A percentile compares a stretch with the other conserved stretches of the same genome.
phyloP scores from a whole-genome alignment of 345 rosid genomes.

The Eucalyptus brandiana region DNA sequence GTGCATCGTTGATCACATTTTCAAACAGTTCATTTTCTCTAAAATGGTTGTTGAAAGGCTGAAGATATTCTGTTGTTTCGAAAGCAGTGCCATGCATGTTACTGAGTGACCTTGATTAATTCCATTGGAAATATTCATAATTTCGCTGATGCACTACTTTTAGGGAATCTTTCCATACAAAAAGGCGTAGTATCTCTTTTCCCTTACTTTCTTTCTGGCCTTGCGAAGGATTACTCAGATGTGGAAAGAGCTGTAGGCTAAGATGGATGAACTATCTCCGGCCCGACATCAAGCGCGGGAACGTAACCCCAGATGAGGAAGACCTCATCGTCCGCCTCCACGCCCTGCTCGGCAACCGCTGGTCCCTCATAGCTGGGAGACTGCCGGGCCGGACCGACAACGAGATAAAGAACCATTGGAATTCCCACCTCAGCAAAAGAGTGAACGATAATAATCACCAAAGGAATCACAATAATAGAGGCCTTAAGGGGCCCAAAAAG shows the following conservation, averaged over 20 bases:
- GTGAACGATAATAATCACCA: constrained; percentile 3
- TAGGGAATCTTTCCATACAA: not conserved
- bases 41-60: not conserved
- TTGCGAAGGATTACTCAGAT: constrained; percentile 34
- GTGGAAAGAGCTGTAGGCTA: constrained; percentile 59
- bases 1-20: not conserved
- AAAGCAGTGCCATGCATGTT: not conserved
- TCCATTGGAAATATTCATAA: not conserved
- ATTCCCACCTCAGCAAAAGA: constrained; percentile 36
- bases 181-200: not conserved
- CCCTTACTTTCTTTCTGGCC: not conserved
- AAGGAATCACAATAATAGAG: not conserved
- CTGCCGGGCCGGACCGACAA: constrained; percentile 69
- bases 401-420: constrained; percentile 66
- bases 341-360: constrained; percentile 44
- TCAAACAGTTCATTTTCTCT: not conserved
- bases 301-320: constrained; percentile 39
- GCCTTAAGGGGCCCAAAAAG: not conserved
- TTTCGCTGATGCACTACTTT: not conserved
- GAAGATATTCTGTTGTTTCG: not conserved
- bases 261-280: constrained; percentile 68
- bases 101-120: not conserved
- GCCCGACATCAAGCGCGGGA: constrained; percentile 58
- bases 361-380: constrained; percentile 59
- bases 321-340: constrained; percentile 49